Evolutionary conservation across 78 protist species (phyloP).

Genomic region (Protostelium mycophagum): DNA sequence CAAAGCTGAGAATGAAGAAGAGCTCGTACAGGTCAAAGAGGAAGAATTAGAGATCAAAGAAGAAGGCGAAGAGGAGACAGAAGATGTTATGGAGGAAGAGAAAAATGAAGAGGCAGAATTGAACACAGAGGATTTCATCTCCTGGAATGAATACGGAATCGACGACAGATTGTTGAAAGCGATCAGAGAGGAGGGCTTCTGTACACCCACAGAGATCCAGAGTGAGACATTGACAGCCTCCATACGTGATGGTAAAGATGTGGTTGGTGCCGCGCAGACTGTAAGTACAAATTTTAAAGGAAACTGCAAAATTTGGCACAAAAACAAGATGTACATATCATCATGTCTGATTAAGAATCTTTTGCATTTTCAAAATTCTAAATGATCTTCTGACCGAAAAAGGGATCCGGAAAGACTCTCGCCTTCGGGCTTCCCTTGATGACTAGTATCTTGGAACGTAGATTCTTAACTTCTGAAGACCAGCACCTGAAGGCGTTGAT

Average conservation of each 20-base stretch:
- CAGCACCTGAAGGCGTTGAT: conserved; percentile 19
- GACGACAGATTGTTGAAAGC: conserved; percentile 30
- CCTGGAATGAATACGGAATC: conserved; percentile 25
- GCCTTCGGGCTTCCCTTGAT: conserved; percentile 83
- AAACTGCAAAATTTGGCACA: neutral
- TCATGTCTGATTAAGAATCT: neutral
- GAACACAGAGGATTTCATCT: conserved; percentile 20
- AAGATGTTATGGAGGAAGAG: neutral
- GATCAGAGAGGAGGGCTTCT: conserved; percentile 28
- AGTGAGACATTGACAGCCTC: conserved; percentile 27
- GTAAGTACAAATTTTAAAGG: neutral
- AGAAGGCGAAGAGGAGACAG: neutral
- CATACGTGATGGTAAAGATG: conserved; percentile 24
- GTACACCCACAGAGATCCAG: conserved; percentile 60
- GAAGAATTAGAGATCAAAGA: neutral
- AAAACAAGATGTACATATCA: neutral
- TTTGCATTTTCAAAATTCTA: neutral
- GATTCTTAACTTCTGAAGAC: conserved; percentile 6
- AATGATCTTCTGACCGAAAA: neutral
- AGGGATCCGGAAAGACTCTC: conserved; percentile 87
- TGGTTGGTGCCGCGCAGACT: conserved; percentile 73
- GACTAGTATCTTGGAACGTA: conserved; percentile 31
- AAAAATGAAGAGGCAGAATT: conserved; percentile 5
- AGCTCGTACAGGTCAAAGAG: neutral
- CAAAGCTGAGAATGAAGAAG: neutral